Evolutionary conservation across 257 asterid species (phyloP).

Genomic region (Forsythia suspensa): DNA sequence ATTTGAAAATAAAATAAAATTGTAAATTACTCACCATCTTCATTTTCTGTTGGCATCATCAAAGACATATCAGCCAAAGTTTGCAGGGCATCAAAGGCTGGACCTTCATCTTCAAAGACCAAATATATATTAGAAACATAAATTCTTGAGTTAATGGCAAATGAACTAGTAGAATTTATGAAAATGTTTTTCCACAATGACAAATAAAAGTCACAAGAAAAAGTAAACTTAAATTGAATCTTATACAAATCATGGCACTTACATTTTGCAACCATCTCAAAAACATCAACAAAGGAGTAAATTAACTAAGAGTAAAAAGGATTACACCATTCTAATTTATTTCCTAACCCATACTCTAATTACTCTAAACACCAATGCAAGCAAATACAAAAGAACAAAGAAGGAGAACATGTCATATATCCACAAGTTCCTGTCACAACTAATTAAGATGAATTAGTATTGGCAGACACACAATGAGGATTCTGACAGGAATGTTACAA

Average conservation of each 20-base stretch:
- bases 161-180: slow-evolving; percentile 7
- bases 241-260: not conserved
- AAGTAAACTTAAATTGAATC: not conserved
- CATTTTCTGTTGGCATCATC: slow-evolving; percentile 79
- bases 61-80: slow-evolving; percentile 83
- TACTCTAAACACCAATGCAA: too few species aligned
- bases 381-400: too few species aligned
- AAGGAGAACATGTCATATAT: too few species aligned
- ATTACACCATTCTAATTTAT: too few species aligned
- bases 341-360: too few species aligned
- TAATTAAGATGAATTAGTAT: not conserved
- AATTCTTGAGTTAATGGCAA: slow-evolving; percentile 14
- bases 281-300: not conserved
- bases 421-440: not conserved
- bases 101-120: slow-evolving; percentile 63
- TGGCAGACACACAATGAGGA: not conserved
- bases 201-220: not conserved
- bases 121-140: slow-evolving; percentile 6
- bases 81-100: slow-evolving; percentile 73
- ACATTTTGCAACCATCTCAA: slow-evolving; percentile 9
- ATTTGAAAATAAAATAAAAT: too few species aligned
- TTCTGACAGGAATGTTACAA: too few species aligned
- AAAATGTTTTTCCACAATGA: not conserved
- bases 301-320: too few species aligned
- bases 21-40: slow-evolving; percentile 32